phyloP scores from a whole-genome alignment of 306 rosid species.

The Corylus heterophylla region DNA sequence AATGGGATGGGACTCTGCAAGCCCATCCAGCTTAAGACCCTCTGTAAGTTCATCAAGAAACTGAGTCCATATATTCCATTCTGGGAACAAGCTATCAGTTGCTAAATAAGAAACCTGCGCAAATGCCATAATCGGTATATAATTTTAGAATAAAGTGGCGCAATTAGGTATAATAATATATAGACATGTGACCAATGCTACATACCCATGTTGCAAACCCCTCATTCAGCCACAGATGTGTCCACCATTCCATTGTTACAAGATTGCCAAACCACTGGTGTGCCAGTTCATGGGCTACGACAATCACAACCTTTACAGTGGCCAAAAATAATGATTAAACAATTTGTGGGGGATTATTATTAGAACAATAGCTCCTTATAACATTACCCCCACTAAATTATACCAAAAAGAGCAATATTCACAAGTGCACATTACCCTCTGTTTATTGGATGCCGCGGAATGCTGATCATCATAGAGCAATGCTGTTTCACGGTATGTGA shows the following conservation, averaged over 20 bases:
- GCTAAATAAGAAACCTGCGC: conserved; percentile 91
- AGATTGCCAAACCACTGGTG: conserved; percentile 99
- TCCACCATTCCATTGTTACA: conserved; percentile 99
- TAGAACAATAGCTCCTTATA: conserved; percentile 9
- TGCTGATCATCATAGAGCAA: conserved; percentile 87
- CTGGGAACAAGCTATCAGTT: conserved; percentile 81
- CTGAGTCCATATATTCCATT: conserved; percentile 95
- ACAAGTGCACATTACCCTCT: conserved; percentile 58
- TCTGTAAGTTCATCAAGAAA: conserved; percentile 67
- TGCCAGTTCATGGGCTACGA: conserved; percentile 95
- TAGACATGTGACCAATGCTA: conserved; percentile 24
- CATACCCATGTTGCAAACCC: conserved; percentile 98
- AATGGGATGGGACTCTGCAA: conserved; percentile 92
- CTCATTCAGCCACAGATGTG: conserved; percentile 95
- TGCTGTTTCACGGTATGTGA: conserved; percentile 91
- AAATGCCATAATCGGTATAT: conserved; percentile 3
- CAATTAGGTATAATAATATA: not conserved
- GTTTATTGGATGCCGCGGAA: conserved; percentile 92
- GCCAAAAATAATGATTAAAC: conserved; percentile 27
- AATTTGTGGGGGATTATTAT: conserved; percentile 22
- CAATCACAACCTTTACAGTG: conserved; percentile 71
- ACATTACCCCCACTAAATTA: conserved; percentile 25
- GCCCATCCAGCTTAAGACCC: conserved; percentile 89
- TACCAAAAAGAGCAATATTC: conserved; percentile 22
- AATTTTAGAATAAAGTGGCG: conserved; percentile 8